Base-by-base conservation (phyloP, 192 early-diverging fungal genomes). In the Spinellus fusiger region DNA sequence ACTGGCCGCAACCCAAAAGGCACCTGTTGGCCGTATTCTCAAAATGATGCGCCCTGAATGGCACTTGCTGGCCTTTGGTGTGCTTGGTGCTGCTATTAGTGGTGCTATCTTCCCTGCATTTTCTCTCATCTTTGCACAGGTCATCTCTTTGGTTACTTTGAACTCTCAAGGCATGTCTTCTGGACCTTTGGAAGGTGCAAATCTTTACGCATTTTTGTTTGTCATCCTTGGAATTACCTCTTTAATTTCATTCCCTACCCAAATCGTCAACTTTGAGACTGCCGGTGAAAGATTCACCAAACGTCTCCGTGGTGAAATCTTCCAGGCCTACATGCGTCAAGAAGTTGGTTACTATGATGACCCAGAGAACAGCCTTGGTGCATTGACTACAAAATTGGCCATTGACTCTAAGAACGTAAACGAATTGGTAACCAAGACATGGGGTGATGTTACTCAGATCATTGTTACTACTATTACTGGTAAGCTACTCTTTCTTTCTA, bases 271-370 rank as follows among this genome's bases (percentile, higher is more conserved):
- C 22, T 71, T 71, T 27, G 63, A 71, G 52, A 2, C 22, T 3
- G 62, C 63, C 50, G 69, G 69, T 29, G 69, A 71, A 52, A 47
- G 50, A n/a, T 71, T 47, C 33, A 71, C 63, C 5, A 52, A 48
- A n/a, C 51, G 63, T 8, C 54, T 71, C 7, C 50, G 69, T 29
- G 32, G 48, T 26, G 58, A 74, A 16, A 68, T 77, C 6, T 95
- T 95, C 79, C 56, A 68, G 0, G 70, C 87, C 9, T 84, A 94
- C 57, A 61, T 95, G 55, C 73, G 80, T 13, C 95, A 97, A 74
- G 90, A 95, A 48, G 85, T 93, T 44, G 89, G 70, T 5, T 97
- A 80, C 73, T 97, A 91, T 77, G 95, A 97, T 70, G 69, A 81
- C 13, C 83, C 86, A 48, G 77, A 80, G 27, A 84, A 90, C 65